phyloP scores from a whole-genome alignment of 2,329 filamentous ascomycete genomes.

The Colletotrichum camelliae region DNA sequence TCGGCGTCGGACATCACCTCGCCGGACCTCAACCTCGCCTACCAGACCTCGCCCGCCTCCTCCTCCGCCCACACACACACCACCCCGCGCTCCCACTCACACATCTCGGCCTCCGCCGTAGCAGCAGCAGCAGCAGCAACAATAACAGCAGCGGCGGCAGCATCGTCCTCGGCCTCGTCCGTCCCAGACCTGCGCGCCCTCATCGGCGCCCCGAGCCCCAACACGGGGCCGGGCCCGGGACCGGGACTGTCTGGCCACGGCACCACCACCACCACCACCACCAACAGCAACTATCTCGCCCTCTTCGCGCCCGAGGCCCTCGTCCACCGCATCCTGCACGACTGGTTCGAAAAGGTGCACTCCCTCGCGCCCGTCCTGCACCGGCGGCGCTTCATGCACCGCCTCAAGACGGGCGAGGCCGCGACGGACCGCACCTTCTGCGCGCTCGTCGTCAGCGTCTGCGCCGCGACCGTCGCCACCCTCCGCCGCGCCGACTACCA shows the following conservation, averaged over 20 bases:
- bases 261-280: neutral
- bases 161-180: neutral
- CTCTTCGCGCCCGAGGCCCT: slow-evolving; percentile 12
- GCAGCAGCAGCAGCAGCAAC: neutral
- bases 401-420: slow-evolving; percentile 29
- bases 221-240: neutral
- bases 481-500: slow-evolving; percentile 31
- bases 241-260: neutral
- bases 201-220: slow-evolving; percentile 7
- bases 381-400: slow-evolving; percentile 33
- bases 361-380: slow-evolving; percentile 37
- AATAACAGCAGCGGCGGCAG: neutral
- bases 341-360: slow-evolving; percentile 42
- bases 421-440: slow-evolving; percentile 32
- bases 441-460: slow-evolving; percentile 38
- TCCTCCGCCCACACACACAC: neutral
- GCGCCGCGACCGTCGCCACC: slow-evolving; percentile 37
- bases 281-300: neutral
- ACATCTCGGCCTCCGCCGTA: neutral
- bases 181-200: slow-evolving; percentile 9
- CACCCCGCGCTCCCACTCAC: neutral
- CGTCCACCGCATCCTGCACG: slow-evolving; percentile 28
- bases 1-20: slow-evolving; percentile 7
- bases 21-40: neutral
- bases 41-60: neutral